phyloP scores from a whole-genome alignment of 1,139 yeast genomes.

The Lodderomyces margitis region DNA sequence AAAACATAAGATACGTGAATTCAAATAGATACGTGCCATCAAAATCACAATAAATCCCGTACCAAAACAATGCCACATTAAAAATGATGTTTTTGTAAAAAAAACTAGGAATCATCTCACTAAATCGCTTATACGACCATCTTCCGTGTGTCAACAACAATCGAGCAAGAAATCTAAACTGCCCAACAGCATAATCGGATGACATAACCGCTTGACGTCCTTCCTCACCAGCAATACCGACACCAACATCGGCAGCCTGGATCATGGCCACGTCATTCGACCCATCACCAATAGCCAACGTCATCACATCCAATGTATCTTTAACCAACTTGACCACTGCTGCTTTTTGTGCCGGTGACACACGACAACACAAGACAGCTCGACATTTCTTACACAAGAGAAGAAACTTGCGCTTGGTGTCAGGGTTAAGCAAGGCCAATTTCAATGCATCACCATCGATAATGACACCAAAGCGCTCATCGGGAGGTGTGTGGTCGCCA shows the following conservation, averaged over 20 bases:
- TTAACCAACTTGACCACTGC: slow-evolving; percentile 90
- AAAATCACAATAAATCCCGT: slow-evolving; percentile 77
- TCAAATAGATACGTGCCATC: slow-evolving; percentile 93
- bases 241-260: slow-evolving; percentile 98
- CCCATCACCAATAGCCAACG: slow-evolving; percentile 96
- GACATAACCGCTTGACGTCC: slow-evolving; percentile 99
- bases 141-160: slow-evolving; percentile 89
- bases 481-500: slow-evolving; percentile 74
- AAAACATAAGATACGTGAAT: slow-evolving; percentile 88
- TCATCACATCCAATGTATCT: slow-evolving; percentile 70
- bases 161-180: slow-evolving; percentile 79
- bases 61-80: slow-evolving; percentile 89
- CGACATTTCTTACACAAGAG: slow-evolving; percentile 89
- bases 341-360: slow-evolving; percentile 96
- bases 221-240: slow-evolving; percentile 98
- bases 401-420: slow-evolving; percentile 64
- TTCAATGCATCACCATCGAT: slow-evolving; percentile 93
- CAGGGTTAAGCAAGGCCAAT: slow-evolving; percentile 59
- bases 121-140: slow-evolving; percentile 89
- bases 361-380: slow-evolving; percentile 95
- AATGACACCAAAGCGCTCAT: slow-evolving; percentile 74
- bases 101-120: slow-evolving; percentile 93
- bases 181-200: slow-evolving; percentile 95
- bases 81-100: slow-evolving; percentile 91
- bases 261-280: slow-evolving; percentile 99